Evolutionary conservation across 768 basidiomycete genomes (phyloP), one percentile per base, ranked within the genome.

Genomic region (Gloeopeniophorella convolvens): DNA sequence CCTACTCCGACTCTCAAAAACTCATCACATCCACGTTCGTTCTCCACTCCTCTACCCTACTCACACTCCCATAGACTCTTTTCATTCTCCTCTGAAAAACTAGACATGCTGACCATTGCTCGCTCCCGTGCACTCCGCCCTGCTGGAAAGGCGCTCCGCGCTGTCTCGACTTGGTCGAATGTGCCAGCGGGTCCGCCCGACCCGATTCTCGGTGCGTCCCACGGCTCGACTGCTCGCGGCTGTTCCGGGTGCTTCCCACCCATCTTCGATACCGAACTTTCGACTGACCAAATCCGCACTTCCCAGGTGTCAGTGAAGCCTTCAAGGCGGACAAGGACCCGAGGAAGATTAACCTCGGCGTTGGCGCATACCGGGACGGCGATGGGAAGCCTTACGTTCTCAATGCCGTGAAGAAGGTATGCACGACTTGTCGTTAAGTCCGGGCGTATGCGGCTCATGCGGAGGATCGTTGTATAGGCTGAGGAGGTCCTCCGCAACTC

Each of bases 341-440:
- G 15, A 82, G 83, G 58, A 98, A 98, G 69, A 95, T 99, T 64
- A 99, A 98, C 72, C 77, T 99, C 51, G 96, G 96, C 63, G 96
- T 97, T 58, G 96, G 96, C 61, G 89, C 91, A 37, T 97, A 93
- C 76, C 80, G 96, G 53, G 93, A 99, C 60, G 89, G 82, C 57
- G 75, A 85, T 47, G 96, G 96, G 48, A 97, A 96, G 71, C 95
- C 95, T 5, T 98, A 93, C 66, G 83, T 99, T 48, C 74, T 99
- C 49, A 83, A 77, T 39, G 82, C 83, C 35, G 96, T 99, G 31
- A 82, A 86, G 68, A 90, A 91, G 79, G 92, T 85, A 40, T 26
- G 23, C 18, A 26, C 45, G 60, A 42, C 32, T 18, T 23, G 13
- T 44, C 7, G n/a, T 11, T 15, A 28, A n/a, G 26, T 32, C 13